Percentiles rank a stretch among this genome's conserved stretches.
phyloP scores from a whole-genome alignment of 2,329 filamentous ascomycete genomes.

The Sclerotinia nivalis region DNA sequence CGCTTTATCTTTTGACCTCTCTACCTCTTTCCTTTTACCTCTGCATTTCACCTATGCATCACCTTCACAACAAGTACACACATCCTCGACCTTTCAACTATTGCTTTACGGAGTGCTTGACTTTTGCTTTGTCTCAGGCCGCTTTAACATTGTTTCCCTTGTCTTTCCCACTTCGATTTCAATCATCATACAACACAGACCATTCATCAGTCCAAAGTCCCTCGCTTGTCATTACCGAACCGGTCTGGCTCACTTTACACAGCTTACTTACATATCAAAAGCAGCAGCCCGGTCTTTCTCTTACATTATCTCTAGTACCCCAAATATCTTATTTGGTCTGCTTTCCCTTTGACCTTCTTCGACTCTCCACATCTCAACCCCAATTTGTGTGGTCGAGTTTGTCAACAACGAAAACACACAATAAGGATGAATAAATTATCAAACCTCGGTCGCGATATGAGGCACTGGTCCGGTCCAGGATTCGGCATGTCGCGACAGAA shows the following conservation, averaged over 20 bases:
- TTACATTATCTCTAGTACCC: constrained; percentile 23
- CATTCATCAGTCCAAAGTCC: neutral
- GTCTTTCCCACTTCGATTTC: neutral
- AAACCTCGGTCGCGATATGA: constrained; percentile 69
- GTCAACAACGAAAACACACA: constrained; percentile 19
- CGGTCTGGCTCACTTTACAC: constrained; percentile 5
- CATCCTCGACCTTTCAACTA: neutral
- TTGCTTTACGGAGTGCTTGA: neutral
- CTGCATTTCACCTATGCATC: neutral
- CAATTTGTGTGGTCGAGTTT: constrained; percentile 20
- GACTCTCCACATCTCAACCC: constrained; percentile 15
- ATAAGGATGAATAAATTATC: constrained; percentile 68
- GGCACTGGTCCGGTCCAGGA: constrained; percentile 66
- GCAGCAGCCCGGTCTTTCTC: constrained; percentile 21
- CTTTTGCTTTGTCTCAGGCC: neutral
- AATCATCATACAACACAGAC: neutral
- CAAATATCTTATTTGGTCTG: constrained; percentile 19
- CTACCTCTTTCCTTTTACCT: neutral
- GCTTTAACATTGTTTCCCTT: neutral
- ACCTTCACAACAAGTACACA: neutral
- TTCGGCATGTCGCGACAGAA: constrained; percentile 61
- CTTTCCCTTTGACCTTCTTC: constrained; percentile 21
- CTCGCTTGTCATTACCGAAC: constrained; percentile 13
- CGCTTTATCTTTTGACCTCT: neutral
- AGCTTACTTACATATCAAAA: constrained; percentile 18